Conservation (phyloP, 345 rosid genomes). For the Eucalyptus dawsonii region DNA sequence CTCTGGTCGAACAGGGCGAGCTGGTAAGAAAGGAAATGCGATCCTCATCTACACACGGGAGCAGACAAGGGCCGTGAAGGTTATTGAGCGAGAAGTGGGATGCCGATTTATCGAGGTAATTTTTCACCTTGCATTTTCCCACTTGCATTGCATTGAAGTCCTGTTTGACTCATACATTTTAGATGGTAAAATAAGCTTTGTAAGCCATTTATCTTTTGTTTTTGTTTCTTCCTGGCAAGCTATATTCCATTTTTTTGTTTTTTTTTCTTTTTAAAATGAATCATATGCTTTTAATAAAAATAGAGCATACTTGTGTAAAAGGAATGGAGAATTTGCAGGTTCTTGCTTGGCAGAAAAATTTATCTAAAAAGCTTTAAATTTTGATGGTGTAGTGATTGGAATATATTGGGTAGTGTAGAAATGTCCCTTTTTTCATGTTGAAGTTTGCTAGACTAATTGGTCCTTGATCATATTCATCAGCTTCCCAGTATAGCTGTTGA, state of each 20-base stretch:
- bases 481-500: slow-evolving; percentile 57
- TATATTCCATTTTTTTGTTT: neutral
- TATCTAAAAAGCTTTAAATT: neutral
- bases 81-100: slow-evolving; percentile 89
- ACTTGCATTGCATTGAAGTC: neutral
- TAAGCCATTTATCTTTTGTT: neutral
- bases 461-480: slow-evolving; percentile 23
- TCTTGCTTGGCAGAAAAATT: neutral
- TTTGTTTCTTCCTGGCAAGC: neutral
- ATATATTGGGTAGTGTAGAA: neutral
- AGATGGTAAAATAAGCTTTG: neutral
- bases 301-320: neutral
- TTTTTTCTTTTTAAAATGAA: neutral
- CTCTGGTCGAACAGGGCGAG: slow-evolving; percentile 98
- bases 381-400: neutral
- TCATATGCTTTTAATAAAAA: neutral
- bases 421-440: neutral
- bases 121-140: neutral
- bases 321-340: neutral
- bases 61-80: slow-evolving; percentile 50
- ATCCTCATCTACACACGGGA: slow-evolving; percentile 68
- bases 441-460: neutral
- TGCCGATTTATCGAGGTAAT: slow-evolving; percentile 70
- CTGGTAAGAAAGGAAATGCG: slow-evolving; percentile 94
- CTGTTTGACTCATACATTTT: neutral